phyloP scores from a whole-genome alignment of 225 moss, liverwort and hornwort species.

The Pseudisothecium myosuroides region DNA sequence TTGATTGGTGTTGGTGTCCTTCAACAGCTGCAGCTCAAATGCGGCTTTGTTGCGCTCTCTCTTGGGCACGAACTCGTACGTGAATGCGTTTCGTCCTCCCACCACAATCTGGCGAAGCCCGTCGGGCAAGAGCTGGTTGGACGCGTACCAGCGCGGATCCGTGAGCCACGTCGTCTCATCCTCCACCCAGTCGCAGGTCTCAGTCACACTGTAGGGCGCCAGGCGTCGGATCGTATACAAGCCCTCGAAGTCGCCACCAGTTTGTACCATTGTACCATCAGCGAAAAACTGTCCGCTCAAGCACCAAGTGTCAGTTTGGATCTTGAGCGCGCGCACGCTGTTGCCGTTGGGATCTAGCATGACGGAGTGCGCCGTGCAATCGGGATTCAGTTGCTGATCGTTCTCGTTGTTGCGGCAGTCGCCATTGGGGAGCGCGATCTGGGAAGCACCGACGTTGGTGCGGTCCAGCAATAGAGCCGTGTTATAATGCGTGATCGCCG shows the following conservation, averaged over 20 bases:
- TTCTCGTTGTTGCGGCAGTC: not conserved
- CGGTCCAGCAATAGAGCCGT: slow-evolving; percentile 24
- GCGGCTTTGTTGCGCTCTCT: not conserved
- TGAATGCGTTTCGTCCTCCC: not conserved
- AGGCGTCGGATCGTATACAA: slow-evolving; percentile 6
- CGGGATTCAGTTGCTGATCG: not conserved
- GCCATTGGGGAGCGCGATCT: slow-evolving; percentile 16
- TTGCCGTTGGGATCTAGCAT: slow-evolving; percentile 4
- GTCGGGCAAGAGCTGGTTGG: slow-evolving; percentile 32
- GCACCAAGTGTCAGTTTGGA: slow-evolving; percentile 46
- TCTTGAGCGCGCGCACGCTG: slow-evolving; percentile 6
- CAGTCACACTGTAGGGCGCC: not conserved
- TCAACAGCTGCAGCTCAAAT: slow-evolving; percentile 7
- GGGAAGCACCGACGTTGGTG: slow-evolving; percentile 23
- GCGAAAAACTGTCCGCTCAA: slow-evolving; percentile 30
- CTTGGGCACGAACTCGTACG: slow-evolving; percentile 23
- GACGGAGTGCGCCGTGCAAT: slow-evolving; percentile 43
- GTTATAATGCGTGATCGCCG: slow-evolving; percentile 25
- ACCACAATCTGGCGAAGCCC: slow-evolving; percentile 14
- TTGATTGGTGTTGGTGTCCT: not conserved
- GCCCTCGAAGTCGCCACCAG: slow-evolving; percentile 25
- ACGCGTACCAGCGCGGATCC: slow-evolving; percentile 19
- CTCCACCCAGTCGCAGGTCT: slow-evolving; percentile 39
- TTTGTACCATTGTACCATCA: slow-evolving; percentile 40
- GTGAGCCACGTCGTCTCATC: not conserved